These are phyloP conservation scores for Pseudonectria foliicola DNA, from an alignment of 2,329 filamentous ascomycete genomes.

Conservation along the genomic window DNA sequence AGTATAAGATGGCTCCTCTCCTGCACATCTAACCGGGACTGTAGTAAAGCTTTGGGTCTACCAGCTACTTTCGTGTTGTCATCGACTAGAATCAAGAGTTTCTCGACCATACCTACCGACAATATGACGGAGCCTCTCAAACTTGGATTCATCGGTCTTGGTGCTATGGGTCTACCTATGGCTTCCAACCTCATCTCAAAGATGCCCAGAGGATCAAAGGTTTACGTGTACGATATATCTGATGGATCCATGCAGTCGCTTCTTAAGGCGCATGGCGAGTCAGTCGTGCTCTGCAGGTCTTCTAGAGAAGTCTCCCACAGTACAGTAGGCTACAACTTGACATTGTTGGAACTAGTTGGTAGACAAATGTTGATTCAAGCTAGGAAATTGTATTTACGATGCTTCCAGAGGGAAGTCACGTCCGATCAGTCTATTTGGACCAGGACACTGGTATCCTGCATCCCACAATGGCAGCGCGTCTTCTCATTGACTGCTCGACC, in stretches of 20 bases:
- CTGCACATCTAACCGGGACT: too few species aligned
- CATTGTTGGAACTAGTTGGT: background rate
- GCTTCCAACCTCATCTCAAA: slow-evolving; percentile 2
- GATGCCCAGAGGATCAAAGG: background rate
- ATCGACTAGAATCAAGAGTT: too few species aligned
- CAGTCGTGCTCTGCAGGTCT: background rate
- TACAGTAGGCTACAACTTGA: background rate
- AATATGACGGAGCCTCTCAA: background rate
- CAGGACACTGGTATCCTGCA: background rate
- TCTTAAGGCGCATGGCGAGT: background rate
- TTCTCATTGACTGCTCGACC: slow-evolving; percentile 6
- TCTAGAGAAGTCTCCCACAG: background rate
- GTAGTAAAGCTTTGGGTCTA: too few species aligned
- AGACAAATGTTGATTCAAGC: background rate
- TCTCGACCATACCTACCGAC: too few species aligned
- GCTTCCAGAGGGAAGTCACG: slow-evolving; percentile 5
- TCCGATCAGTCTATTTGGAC: slow-evolving; percentile 3
- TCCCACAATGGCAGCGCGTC: background rate
- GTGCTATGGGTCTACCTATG: slow-evolving; percentile 6
- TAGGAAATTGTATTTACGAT: slow-evolving; percentile 8
- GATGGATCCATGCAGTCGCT: background rate
- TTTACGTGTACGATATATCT: slow-evolving; percentile 2
- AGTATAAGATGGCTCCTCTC: too few species aligned
- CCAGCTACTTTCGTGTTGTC: too few species aligned
- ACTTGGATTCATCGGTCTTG: slow-evolving; percentile 6